Percentiles rank a stretch among this genome's conserved stretches.
Evolutionary conservation across 2,329 filamentous ascomycete genomes (phyloP).

Genomic region (Colletotrichum incanum): DNA sequence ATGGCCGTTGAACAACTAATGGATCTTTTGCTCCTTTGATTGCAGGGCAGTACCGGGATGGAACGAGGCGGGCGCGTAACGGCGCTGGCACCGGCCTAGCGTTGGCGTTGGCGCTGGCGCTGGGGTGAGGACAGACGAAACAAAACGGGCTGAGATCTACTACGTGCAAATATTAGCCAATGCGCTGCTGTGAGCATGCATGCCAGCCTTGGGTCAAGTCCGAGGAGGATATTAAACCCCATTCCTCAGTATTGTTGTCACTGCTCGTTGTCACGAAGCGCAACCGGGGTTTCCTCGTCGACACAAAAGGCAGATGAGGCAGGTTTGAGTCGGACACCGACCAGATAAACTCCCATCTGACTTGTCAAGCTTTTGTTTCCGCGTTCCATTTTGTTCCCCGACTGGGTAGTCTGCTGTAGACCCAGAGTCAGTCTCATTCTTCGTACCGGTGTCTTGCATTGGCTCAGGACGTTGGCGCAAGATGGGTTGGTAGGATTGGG

Average conservation of each 20-base stretch:
- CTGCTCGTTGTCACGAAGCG: too few species aligned
- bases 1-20: slow-evolving; percentile 4
- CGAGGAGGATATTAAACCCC: background rate
- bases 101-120: background rate
- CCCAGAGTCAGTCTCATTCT: slow-evolving; percentile 3
- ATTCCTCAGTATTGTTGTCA: background rate
- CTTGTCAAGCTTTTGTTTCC: slow-evolving; percentile 23
- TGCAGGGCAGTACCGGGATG: slow-evolving; percentile 5
- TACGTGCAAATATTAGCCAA: background rate
- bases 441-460: slow-evolving; percentile 2
- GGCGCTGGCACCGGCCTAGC: background rate
- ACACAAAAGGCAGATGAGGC: slow-evolving; percentile 7
- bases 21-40: slow-evolving; percentile 11
- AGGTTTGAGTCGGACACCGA: slow-evolving; percentile 18
- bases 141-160: background rate
- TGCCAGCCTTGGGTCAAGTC: background rate
- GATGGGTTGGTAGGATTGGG: background rate
- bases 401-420: slow-evolving; percentile 12
- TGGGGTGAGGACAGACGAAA: background rate
- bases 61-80: slow-evolving; percentile 9
- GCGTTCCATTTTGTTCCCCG: slow-evolving; percentile 12
- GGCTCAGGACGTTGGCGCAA: background rate
- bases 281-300: background rate
- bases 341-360: slow-evolving; percentile 16
- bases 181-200: too few species aligned